These are phyloP conservation scores for Daldinia grandis DNA, from an alignment of 495 filamentous ascomycete species.

Conservation along the genomic window DNA sequence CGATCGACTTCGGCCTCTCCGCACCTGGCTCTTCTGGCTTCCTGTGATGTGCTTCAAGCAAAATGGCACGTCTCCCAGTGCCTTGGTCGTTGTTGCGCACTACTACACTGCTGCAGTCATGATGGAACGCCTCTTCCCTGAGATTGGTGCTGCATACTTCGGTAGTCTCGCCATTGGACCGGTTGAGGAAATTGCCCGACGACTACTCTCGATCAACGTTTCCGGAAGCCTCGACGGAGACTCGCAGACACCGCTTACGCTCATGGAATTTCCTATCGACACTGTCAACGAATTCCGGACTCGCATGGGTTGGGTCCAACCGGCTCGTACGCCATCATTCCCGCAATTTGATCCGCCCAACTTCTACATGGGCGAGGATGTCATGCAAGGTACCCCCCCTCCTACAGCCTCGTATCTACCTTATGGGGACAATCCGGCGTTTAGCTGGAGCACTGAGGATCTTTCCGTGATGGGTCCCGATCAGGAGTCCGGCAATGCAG, in stretches of 20 bases:
- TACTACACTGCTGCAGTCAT: slow-evolving; percentile 88
- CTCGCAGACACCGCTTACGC: slow-evolving; percentile 58
- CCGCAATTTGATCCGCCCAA: slow-evolving; percentile 59
- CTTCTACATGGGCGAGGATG: slow-evolving; percentile 54
- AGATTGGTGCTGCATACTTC: slow-evolving; percentile 87
- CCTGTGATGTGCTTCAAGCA: slow-evolving; percentile 73
- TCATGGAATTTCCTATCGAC: slow-evolving; percentile 71
- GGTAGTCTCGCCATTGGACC: slow-evolving; percentile 77
- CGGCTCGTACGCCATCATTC: slow-evolving; percentile 61
- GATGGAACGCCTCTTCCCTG: slow-evolving; percentile 89
- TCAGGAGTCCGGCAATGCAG: slow-evolving; percentile 49
- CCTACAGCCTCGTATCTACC: slow-evolving; percentile 50
- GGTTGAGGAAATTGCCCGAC: slow-evolving; percentile 79
- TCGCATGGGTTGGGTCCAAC: slow-evolving; percentile 69
- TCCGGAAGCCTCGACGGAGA: slow-evolving; percentile 55
- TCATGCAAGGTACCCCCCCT: slow-evolving; percentile 49
- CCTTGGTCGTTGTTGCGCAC: slow-evolving; percentile 84
- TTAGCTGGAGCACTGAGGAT: slow-evolving; percentile 66
- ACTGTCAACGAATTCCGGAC: slow-evolving; percentile 67
- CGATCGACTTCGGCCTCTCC: slow-evolving; percentile 82
- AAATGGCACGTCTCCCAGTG: slow-evolving; percentile 65
- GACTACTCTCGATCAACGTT: slow-evolving; percentile 60
- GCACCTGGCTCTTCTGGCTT: slow-evolving; percentile 95
- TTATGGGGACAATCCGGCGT: slow-evolving; percentile 60
- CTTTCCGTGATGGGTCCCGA: slow-evolving; percentile 54